These are phyloP conservation scores for Eragrostis curvula DNA, from an alignment of 176 grass and related monocot genomes.

Conservation along the genomic window DNA sequence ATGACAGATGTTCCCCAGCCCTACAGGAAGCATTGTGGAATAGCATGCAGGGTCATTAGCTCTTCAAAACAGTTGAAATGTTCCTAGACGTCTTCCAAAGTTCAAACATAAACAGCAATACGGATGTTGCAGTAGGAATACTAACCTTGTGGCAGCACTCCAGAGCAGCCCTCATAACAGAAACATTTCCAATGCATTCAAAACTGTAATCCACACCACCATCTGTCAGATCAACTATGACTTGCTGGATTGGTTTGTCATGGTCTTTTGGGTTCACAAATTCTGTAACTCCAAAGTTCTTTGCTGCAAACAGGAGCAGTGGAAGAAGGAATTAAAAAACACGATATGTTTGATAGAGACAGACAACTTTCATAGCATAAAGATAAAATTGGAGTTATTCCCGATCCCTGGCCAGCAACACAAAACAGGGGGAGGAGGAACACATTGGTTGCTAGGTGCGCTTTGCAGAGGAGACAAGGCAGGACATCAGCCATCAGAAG, in stretches of 20 bases:
- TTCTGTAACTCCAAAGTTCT: conserved; percentile 96
- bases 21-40: conserved; percentile 7
- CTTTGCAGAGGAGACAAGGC: not conserved
- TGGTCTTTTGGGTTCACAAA: conserved; percentile 98
- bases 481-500: not conserved
- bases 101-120: conserved; percentile 9
- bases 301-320: conserved; percentile 62
- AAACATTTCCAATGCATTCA: conserved; percentile 98
- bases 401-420: not conserved
- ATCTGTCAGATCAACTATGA: conserved; percentile 86
- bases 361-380: not conserved
- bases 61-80: not conserved
- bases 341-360: not conserved
- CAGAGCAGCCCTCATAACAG: conserved; percentile 88
- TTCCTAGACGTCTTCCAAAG: conserved; percentile 4
- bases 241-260: conserved; percentile 95
- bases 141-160: conserved; percentile 99
- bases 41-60: not conserved
- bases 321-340: conserved; percentile 13
- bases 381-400: too few species aligned
- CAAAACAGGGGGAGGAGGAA: not conserved
- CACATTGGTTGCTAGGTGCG: too few species aligned
- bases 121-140: not conserved
- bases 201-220: conserved; percentile 98
- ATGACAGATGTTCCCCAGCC: conserved; percentile 95